Percentiles rank a stretch among this genome's conserved stretches.
phyloP scores from a whole-genome alignment of 73 alveolate genomes.

The Loxodes magnus region DNA sequence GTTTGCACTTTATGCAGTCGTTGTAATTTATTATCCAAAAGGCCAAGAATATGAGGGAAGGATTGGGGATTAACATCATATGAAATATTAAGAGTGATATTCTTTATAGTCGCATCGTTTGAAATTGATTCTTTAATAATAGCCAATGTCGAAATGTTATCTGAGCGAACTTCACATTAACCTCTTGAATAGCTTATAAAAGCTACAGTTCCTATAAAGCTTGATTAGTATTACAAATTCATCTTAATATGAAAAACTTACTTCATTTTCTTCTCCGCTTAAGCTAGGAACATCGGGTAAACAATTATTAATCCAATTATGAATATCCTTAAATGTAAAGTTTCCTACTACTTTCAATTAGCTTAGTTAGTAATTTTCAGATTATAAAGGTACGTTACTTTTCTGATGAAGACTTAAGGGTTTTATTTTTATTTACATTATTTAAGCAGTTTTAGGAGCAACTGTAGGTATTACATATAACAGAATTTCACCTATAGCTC shows the following conservation, averaged over 20 bases:
- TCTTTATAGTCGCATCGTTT: constrained; percentile 2
- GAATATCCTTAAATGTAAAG: constrained; percentile 6
- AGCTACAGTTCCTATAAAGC: background rate
- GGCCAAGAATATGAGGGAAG: background rate
- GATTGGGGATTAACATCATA: background rate
- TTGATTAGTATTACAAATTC: background rate
- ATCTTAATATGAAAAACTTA: too few relatives aligned
- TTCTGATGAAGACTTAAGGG: constrained; percentile 13
- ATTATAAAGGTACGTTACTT: background rate
- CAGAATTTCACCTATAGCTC: background rate
- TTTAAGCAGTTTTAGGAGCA: constrained; percentile 10
- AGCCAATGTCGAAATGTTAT: background rate
- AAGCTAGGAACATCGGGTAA: constrained; percentile 12
- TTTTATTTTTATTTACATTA: background rate
- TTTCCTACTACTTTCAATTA: background rate
- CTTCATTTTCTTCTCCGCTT: background rate
- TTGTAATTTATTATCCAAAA: background rate
- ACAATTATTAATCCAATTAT: constrained; percentile 10
- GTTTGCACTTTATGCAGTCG: constrained; percentile 8
- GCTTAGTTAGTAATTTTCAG: background rate
- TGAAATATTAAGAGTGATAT: background rate
- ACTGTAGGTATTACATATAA: background rate
- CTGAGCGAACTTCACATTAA: background rate
- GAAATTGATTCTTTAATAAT: constrained; percentile 2
- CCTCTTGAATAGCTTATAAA: background rate